A percentile compares a stretch with the other conserved stretches of the same genome.
Evolutionary conservation across 2,329 filamentous ascomycete species (phyloP).

Genomic region (Davidsoniella virescens): DNA sequence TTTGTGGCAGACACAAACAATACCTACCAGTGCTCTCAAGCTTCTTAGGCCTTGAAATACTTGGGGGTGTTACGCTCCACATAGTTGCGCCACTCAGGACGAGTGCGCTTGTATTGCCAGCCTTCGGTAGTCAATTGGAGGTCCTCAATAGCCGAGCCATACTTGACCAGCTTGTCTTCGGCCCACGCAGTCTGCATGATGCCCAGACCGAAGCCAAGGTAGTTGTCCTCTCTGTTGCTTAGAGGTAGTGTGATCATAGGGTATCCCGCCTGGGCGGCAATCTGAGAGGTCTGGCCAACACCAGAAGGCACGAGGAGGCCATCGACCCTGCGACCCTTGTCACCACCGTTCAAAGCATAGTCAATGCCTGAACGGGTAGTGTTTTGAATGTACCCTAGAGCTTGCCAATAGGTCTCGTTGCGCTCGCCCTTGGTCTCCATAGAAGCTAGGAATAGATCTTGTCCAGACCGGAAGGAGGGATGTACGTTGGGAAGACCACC

Average conservation of each 20-base stretch:
- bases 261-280: slow-evolving; percentile 61
- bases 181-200: slow-evolving; percentile 44
- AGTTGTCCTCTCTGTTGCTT: slow-evolving; percentile 31
- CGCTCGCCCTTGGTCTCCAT: slow-evolving; percentile 42
- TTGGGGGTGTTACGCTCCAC: slow-evolving; percentile 28
- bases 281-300: slow-evolving; percentile 50
- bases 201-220: slow-evolving; percentile 28
- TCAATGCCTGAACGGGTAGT: slow-evolving; percentile 53
- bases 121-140: slow-evolving; percentile 28
- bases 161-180: slow-evolving; percentile 41
- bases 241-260: slow-evolving; percentile 55
- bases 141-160: slow-evolving; percentile 47
- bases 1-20: background rate
- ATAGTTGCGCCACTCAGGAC: slow-evolving; percentile 38
- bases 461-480: slow-evolving; percentile 52
- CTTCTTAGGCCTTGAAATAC: slow-evolving; percentile 16
- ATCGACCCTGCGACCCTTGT: slow-evolving; percentile 28
- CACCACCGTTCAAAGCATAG: slow-evolving; percentile 35
- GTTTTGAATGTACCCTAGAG: slow-evolving; percentile 42
- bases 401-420: slow-evolving; percentile 51
- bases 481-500: slow-evolving; percentile 41
- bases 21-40: background rate
- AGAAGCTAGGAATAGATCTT: slow-evolving; percentile 53
- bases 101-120: slow-evolving; percentile 28
- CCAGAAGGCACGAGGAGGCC: slow-evolving; percentile 53